Base-by-base conservation (phyloP, 1,284 basidiomycete genomes). In the Apiotrichum gracile region DNA sequence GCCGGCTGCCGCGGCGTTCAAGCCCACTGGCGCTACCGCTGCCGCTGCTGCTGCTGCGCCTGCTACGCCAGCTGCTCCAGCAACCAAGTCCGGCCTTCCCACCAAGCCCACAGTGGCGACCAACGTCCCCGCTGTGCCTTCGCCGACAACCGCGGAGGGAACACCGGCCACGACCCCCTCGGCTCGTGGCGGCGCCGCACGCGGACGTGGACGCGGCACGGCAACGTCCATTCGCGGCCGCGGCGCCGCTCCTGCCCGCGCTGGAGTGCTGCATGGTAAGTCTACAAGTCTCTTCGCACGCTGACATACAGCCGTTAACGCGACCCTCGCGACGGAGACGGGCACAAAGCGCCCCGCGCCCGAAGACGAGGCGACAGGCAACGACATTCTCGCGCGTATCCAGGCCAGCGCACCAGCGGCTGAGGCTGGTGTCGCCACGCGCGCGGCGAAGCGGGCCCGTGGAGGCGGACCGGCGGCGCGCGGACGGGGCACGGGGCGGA, bases 281-380 rank as follows among this genome's bases (percentile, higher is more conserved):
- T 51, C n/a, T 35, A 64, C 31, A 60, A 57, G 34, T 56, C 61
- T 66, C 34, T 47, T 62, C 62, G 25, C 25, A 45, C 26, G 19
- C 19, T 37, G 14, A 4, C 27, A 31, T 19, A 50, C 39, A 70
- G 71, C 63, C 38, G 71, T 73, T 44, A 73, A 73, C 48, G 69
- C 71, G 6, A 66, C 68, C 0, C 57, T 73, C 0, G 56, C 41
- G 2, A 33, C 49, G 12, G 42, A 21, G 16, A 33, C 26, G 13
- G 17, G 34, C 39, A 45, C 35, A 16, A 58, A 58, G 43, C 53
- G 57, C 21, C 57, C 57, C 9, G 57, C 57, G 10, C 57, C 57
- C 8, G 54, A 56, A 10, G 57, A 58, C 17, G 46, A 17, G 10
- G 31, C 31, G 12, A 51, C 33, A 6, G 55, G 47, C 1, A 50